phyloP scores from a whole-genome alignment of 164 flowering plant genomes.

The Cinnamomum chago region DNA sequence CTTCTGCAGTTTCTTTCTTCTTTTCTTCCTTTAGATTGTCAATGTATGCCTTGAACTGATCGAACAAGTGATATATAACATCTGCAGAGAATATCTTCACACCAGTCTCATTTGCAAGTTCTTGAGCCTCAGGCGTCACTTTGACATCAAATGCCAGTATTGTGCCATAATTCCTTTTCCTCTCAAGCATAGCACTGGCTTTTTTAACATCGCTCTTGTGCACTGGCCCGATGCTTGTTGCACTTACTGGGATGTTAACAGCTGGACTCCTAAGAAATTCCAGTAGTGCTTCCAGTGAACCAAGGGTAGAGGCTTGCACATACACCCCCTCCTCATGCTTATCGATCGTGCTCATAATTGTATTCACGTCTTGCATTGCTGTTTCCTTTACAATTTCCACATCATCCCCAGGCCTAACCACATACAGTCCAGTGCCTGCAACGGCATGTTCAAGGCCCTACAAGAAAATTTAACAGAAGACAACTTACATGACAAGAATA shows the following conservation, averaged over 20 bases:
- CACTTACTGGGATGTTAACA: slow-evolving; percentile 89
- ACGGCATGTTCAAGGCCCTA: slow-evolving; percentile 98
- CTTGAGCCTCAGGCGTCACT: slow-evolving; percentile 95
- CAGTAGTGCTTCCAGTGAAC: slow-evolving; percentile 93
- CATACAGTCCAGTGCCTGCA: slow-evolving; percentile 88
- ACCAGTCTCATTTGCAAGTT: slow-evolving; percentile 87
- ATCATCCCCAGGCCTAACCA: slow-evolving; percentile 84
- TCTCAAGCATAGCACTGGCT: slow-evolving; percentile 98
- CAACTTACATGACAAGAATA: not conserved
- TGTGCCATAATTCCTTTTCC: slow-evolving; percentile 88
- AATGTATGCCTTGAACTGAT: slow-evolving; percentile 92
- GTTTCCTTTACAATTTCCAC: slow-evolving; percentile 66
- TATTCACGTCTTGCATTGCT: slow-evolving; percentile 86
- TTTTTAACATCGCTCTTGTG: slow-evolving; percentile 96
- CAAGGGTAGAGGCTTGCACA: slow-evolving; percentile 97
- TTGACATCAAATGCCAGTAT: slow-evolving; percentile 98
- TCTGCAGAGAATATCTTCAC: slow-evolving; percentile 91
- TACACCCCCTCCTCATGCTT: slow-evolving; percentile 94
- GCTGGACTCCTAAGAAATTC: slow-evolving; percentile 88
- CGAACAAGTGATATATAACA: slow-evolving; percentile 91
- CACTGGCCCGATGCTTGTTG: slow-evolving; percentile 92
- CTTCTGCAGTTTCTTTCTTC: slow-evolving; percentile 89
- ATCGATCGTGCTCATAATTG: slow-evolving; percentile 87
- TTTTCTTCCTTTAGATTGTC: slow-evolving; percentile 90
- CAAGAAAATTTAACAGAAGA: not conserved